Conservation (phyloP, 768 basidiomycete species). For the Lactarius evosmus region DNA sequence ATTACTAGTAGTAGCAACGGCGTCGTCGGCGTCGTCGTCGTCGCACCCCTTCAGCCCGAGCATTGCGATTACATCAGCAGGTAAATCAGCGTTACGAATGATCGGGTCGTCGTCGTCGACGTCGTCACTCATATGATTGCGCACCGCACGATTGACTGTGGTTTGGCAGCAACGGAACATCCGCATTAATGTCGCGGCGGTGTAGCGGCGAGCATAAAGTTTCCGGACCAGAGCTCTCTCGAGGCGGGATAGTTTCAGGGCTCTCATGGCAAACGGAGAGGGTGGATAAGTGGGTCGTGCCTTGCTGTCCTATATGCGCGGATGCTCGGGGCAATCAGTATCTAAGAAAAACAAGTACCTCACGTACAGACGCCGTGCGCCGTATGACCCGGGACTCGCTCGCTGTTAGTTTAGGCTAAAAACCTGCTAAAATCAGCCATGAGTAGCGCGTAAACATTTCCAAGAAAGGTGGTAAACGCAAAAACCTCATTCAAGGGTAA, state of each 20-base stretch:
- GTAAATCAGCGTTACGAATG: neutral
- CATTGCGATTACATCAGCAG: neutral
- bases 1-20: neutral
- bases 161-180: slow-evolving; percentile 2
- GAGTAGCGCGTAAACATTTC: neutral
- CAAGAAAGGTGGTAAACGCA: neutral
- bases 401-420: neutral
- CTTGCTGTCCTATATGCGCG: neutral
- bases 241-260: slow-evolving; percentile 1
- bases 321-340: neutral
- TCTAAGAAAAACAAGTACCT: neutral
- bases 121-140: neutral
- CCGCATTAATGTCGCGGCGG: neutral
- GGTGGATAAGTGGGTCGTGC: neutral
- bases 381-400: neutral
- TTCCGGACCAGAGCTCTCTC: neutral
- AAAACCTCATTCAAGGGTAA: neutral
- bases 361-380: neutral
- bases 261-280: neutral
- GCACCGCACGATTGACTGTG: neutral
- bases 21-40: neutral
- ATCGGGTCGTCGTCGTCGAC: neutral
- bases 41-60: neutral
- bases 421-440: neutral
- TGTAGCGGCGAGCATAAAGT: neutral